Evolutionary conservation across 257 asterid genomes (phyloP).

Genomic region (Fraxinus quadrangulata): DNA sequence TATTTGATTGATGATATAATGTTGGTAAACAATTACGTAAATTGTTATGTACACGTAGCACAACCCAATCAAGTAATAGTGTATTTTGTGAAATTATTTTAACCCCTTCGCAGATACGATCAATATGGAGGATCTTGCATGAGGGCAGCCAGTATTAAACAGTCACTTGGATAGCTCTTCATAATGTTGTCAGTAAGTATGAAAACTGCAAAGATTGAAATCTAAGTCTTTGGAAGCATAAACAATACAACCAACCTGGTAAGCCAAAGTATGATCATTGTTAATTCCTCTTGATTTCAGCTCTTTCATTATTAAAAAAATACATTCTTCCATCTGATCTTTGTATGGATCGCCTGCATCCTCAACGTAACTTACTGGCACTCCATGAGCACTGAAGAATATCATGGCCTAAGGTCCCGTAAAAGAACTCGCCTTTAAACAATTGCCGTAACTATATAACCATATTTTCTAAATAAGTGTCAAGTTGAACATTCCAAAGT

Average conservation of each 20-base stretch:
- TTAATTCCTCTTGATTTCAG: conserved; percentile 70
- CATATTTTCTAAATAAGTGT: background rate
- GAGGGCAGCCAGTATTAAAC: background rate
- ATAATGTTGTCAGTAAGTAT: background rate
- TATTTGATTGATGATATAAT: too few species aligned
- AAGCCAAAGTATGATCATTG: conserved; percentile 83
- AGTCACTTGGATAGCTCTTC: background rate
- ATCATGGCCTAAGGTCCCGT: conserved; percentile 60
- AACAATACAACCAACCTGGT: conserved; percentile 59
- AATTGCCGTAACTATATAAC: background rate
- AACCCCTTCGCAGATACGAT: background rate
- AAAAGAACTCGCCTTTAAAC: conserved; percentile 15
- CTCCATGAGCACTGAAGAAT: conserved; percentile 98
- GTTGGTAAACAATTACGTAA: too few species aligned
- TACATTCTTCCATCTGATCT: conserved; percentile 96
- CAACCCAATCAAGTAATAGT: too few species aligned
- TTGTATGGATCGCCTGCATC: conserved; percentile 88
- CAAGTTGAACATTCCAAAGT: background rate
- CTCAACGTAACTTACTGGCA: conserved; percentile 91
- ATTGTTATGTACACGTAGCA: too few species aligned
- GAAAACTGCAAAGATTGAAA: background rate
- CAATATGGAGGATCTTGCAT: background rate
- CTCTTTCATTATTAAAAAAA: conserved; percentile 86
- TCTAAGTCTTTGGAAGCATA: conserved; percentile 1
- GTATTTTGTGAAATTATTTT: too few species aligned